Base-by-base conservation (phyloP, 2,329 filamentous ascomycete species). In the Xylariaceae sp. region DNA sequence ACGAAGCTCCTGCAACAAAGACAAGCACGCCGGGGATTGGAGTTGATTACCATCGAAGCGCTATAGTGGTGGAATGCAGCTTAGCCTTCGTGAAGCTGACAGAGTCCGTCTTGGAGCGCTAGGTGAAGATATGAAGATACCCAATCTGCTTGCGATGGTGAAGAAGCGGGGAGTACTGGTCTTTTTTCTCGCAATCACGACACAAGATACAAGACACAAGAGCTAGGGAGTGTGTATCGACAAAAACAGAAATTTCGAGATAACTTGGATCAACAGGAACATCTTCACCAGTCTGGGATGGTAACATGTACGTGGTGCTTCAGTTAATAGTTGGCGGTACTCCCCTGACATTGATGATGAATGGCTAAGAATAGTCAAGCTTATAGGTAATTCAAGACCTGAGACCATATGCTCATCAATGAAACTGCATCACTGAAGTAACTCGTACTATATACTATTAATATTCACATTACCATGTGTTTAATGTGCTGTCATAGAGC, bases 71-170 rank as follows among this genome's bases (percentile, higher is more conserved):
- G 40, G n/a, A 44, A 50, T 37, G 50, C 3, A 14, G 12, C 23
- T 18, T 23, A 20, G 20, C 46, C 50, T 47, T 23, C 19, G 26
- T 19, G 20, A 53, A 52, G 43, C 37, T 41, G 32, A 44, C 44
- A 40, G 9, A 50, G 44, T 40, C 41, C 20, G 41, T 37, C 43
- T 44, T 19, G 40, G 29, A 46, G 45, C 21, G 50, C 48, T 50
- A 48, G 44, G 53, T 21, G 53, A 56, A 40, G 53, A 61, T 62
- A 62, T 57, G 53, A 56, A 40, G 53, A 61, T 62, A 62, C 59
- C 59, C 59, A 62, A 23, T 48, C 44, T 46, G 40, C 44, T 37
- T 57, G 32, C 48, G 52, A 54, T 48, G 26, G 51, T 48, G 49
- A 44, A 53, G 50, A 48, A 45, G 44, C 23, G 40, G 44, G 53